Base-by-base conservation (phyloP, 345 rosid species). In the Eucalyptus paniculata region DNA sequence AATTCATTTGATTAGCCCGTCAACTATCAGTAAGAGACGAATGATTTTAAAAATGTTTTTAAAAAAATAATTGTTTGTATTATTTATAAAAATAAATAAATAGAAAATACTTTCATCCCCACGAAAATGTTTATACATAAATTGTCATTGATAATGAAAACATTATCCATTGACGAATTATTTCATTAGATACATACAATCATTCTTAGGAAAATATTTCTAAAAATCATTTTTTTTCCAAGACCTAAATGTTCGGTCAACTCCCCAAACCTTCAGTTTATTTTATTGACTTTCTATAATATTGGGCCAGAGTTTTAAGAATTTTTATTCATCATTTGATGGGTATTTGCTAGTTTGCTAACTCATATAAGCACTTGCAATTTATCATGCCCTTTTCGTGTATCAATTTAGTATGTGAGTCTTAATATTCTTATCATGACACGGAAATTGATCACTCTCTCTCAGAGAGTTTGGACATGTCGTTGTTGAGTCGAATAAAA, bases 211-310 rank as follows among this genome's bases (percentile, higher is more conserved):
- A 16, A 16, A 16, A 50, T 50, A 16, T 50, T 50, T 50, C 53
- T 50, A 53, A 53, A 53, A 53, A 53, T 53, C 0, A 53, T 53
- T 53, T 19, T 1, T 21, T 53, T 21, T 1, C 2, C 1, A 2
- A 2, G 7, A 53, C 0, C 26, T 53, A 56, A 4, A 1, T 65
- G 11, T 65, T 65, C 1, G 0, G 6, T n/a, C 19, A 4, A n/a
- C 10, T n/a, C 37, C 7, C 1, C 3, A 28, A 62, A 30, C 5
- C n/a, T 62, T 62, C 34, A 62, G 30, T 13, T 2, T 13, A 13
- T 3, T 13, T 32, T 2, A n/a, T n/a, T 4, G 77, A n/a, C 37
- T 30, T n/a, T 65, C 5, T 30, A n/a, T n/a, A n/a, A n/a, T n/a
- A 65, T n/a, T 7, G 21, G 77, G 37, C 18, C 0, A n/a, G 21